Percentiles rank a stretch among this genome's conserved stretches.
These are phyloP conservation scores for Sarocladium strictum DNA, from an alignment of 2,329 filamentous ascomycete species.

Conservation along the genomic window DNA sequence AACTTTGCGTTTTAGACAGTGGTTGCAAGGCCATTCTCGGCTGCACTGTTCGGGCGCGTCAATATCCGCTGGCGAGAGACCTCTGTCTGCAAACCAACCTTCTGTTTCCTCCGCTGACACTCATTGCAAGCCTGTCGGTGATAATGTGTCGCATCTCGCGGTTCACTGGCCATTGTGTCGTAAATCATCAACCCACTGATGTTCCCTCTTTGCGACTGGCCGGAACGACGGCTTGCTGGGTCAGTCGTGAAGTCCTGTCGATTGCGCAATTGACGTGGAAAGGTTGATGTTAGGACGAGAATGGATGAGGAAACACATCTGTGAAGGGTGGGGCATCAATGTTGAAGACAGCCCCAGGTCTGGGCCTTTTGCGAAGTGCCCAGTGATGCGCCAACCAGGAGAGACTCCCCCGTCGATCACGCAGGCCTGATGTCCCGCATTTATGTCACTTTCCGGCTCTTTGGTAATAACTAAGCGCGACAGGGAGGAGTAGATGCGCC, in stretches of 20 bases:
- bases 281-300: not conserved
- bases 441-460: not conserved
- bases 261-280: not conserved
- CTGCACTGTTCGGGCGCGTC: constrained; percentile 20
- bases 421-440: not conserved
- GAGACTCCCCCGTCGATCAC: not conserved
- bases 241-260: not conserved
- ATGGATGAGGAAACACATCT: constrained; percentile 1
- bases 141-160: not conserved
- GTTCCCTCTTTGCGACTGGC: too few relatives aligned
- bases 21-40: constrained; percentile 26
- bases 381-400: not conserved
- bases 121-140: constrained; percentile 32
- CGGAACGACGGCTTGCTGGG: not conserved
- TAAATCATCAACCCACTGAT: not conserved
- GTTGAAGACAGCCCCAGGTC: not conserved
- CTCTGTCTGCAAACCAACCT: constrained; percentile 19
- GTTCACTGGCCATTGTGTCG: not conserved
- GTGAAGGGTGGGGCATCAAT: not conserved
- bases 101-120: constrained; percentile 34
- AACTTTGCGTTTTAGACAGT: constrained; percentile 25
- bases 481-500: not conserved
- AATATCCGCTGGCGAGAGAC: not conserved
- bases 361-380: not conserved
- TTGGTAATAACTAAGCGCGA: not conserved